Percentiles rank a stretch among this genome's conserved stretches.
Evolutionary conservation across 2,329 filamentous ascomycete species (phyloP).

Genomic region (Penicillium sp.): DNA sequence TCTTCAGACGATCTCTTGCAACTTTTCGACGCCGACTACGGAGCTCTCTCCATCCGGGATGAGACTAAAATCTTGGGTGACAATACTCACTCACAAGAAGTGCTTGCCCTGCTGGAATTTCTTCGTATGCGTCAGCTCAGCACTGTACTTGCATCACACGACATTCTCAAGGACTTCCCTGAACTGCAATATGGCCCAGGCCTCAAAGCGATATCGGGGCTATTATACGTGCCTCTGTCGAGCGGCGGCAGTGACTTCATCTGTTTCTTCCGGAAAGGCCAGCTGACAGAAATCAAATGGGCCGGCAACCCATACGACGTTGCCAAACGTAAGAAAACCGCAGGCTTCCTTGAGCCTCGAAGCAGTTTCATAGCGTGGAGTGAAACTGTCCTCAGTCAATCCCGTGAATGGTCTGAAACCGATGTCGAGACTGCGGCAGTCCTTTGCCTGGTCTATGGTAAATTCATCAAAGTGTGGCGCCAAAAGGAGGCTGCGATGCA

Average conservation of each 20-base stretch:
- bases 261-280: conserved; percentile 75
- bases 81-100: conserved; percentile 71
- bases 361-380: conserved; percentile 74
- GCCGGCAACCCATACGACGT: conserved; percentile 51
- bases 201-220: conserved; percentile 68
- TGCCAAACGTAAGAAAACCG: conserved; percentile 72
- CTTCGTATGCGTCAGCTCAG: conserved; percentile 68
- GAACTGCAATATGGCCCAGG: conserved; percentile 75
- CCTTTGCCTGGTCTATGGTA: conserved; percentile 78
- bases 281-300: conserved; percentile 77
- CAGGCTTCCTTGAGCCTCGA: conserved; percentile 69
- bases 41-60: conserved; percentile 74
- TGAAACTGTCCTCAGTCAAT: conserved; percentile 77
- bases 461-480: conserved; percentile 88
- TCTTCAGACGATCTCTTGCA: conserved; percentile 79
- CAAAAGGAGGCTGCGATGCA: conserved; percentile 82
- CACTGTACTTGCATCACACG: conserved; percentile 70
- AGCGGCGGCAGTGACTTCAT: conserved; percentile 76
- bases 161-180: conserved; percentile 69
- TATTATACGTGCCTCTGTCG: conserved; percentile 76
- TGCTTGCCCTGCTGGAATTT: conserved; percentile 78
- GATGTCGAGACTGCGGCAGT: conserved; percentile 86
- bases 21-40: conserved; percentile 82
- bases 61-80: conserved; percentile 81
- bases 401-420: conserved; percentile 81